Percentiles rank a stretch among this genome's conserved stretches.
phyloP scores from a whole-genome alignment of 2,329 filamentous ascomycete genomes.

The Lithohypha guttulata region DNA sequence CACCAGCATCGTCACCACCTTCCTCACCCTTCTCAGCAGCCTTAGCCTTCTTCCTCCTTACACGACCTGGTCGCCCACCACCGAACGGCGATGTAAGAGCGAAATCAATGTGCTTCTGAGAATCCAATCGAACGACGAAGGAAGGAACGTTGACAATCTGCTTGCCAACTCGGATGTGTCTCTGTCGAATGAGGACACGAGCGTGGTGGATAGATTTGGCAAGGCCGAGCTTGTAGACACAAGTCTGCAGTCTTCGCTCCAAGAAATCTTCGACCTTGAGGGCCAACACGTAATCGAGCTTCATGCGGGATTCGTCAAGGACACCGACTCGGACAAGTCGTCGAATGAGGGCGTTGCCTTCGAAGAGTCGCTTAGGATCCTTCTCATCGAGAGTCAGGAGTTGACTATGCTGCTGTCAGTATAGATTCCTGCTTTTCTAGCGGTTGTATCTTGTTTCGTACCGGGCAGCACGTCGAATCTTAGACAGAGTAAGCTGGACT shows the following conservation, averaged over 20 bases:
- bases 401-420: slow-evolving; percentile 54
- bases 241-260: slow-evolving; percentile 98
- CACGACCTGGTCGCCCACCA: slow-evolving; percentile 92
- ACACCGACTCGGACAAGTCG: slow-evolving; percentile 99
- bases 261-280: slow-evolving; percentile 99
- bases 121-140: slow-evolving; percentile 99
- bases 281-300: slow-evolving; percentile 99
- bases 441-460: slow-evolving; percentile 40
- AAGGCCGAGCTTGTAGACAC: slow-evolving; percentile 99
- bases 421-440: not conserved
- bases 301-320: slow-evolving; percentile 99
- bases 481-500: slow-evolving; percentile 98
- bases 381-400: slow-evolving; percentile 99
- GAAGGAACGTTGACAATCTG: slow-evolving; percentile 99
- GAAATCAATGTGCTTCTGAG: slow-evolving; percentile 99
- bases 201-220: slow-evolving; percentile 99
- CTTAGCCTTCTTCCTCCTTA: slow-evolving; percentile 99
- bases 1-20: slow-evolving; percentile 44
- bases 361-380: slow-evolving; percentile 99
- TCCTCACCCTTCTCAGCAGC: slow-evolving; percentile 63
- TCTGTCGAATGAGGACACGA: slow-evolving; percentile 98
- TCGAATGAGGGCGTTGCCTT: slow-evolving; percentile 99
- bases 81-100: slow-evolving; percentile 94
- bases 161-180: slow-evolving; percentile 99
- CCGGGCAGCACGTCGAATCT: slow-evolving; percentile 99